phyloP scores from a whole-genome alignment of 257 asterid species.

The Solanum corneliomulleri region DNA sequence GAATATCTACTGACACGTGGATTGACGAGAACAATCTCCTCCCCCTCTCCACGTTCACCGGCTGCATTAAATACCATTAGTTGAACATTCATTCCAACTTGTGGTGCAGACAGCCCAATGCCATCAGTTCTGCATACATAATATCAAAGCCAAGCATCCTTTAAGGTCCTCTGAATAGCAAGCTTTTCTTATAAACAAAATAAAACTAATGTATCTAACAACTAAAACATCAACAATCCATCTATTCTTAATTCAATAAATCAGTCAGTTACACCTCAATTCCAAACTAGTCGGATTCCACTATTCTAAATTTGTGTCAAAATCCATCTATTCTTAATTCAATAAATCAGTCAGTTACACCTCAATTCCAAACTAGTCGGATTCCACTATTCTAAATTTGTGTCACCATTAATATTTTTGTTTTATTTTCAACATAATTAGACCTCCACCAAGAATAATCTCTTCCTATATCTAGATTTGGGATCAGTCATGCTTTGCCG shows the following conservation, averaged over 20 bases:
- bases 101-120: constrained; percentile 93
- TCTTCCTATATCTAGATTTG: neutral
- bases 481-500: neutral
- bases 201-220: neutral
- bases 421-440: neutral
- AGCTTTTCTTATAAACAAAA: constrained; percentile 11
- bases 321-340: neutral
- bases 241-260: neutral
- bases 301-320: neutral
- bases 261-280: neutral
- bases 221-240: neutral
- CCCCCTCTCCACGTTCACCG: constrained; percentile 81
- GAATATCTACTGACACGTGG: constrained; percentile 63
- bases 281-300: neutral
- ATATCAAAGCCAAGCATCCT: constrained; percentile 25
- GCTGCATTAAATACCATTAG: constrained; percentile 90
- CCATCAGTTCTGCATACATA: constrained; percentile 75
- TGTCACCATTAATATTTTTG: neutral
- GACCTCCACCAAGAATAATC: neutral
- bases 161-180: constrained; percentile 22
- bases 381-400: neutral
- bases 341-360: neutral
- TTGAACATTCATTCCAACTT: constrained; percentile 80
- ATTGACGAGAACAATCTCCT: constrained; percentile 84
- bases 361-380: neutral